Percentiles rank a stretch among this genome's conserved stretches.
phyloP scores from a whole-genome alignment of 2,329 filamentous ascomycete genomes.

The Aspergillus sclerotialis region DNA sequence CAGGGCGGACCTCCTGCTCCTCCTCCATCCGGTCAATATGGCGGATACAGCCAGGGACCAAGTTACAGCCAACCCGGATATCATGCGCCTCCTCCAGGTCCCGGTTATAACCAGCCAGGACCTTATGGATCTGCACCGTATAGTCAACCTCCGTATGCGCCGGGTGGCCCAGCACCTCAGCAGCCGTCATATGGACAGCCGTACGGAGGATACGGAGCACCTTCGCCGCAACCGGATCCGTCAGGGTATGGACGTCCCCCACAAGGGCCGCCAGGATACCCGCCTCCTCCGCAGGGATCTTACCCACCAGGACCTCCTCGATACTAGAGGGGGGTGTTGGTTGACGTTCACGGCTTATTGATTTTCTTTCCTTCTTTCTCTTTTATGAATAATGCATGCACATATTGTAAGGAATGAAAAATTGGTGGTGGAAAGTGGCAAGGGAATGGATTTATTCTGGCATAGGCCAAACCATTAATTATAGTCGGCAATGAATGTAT shows the following conservation, averaged over 20 bases:
- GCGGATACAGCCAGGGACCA: conserved; percentile 15
- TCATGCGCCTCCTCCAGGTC: conserved; percentile 15
- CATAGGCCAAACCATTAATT: too few relatives aligned
- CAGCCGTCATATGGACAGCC: conserved; percentile 16
- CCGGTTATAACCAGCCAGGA: conserved; percentile 15
- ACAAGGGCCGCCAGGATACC: conserved; percentile 13
- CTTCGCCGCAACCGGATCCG: conserved; percentile 11
- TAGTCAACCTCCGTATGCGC: conserved; percentile 5
- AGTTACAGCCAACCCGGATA: conserved; percentile 15
- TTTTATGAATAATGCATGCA: too few relatives aligned
- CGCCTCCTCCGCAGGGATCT: conserved; percentile 13
- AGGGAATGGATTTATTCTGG: too few relatives aligned
- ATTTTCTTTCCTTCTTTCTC: too few relatives aligned
- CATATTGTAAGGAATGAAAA: too few relatives aligned
- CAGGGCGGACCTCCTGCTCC: conserved; percentile 12
- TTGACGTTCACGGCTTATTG: too few relatives aligned
- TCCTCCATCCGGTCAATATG: conserved; percentile 31
- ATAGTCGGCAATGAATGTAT: too few relatives aligned
- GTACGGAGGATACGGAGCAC: conserved; percentile 17
- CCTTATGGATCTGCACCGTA: conserved; percentile 8
- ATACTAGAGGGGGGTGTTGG: conserved; percentile 9
- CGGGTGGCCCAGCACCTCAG: conserved; percentile 6
- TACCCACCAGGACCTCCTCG: conserved; percentile 17
- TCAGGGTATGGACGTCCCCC: too few relatives aligned
- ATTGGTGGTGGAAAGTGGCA: too few relatives aligned